phyloP scores from a whole-genome alignment of 805 yeast genomes.

The Blastobotrys parvus region DNA sequence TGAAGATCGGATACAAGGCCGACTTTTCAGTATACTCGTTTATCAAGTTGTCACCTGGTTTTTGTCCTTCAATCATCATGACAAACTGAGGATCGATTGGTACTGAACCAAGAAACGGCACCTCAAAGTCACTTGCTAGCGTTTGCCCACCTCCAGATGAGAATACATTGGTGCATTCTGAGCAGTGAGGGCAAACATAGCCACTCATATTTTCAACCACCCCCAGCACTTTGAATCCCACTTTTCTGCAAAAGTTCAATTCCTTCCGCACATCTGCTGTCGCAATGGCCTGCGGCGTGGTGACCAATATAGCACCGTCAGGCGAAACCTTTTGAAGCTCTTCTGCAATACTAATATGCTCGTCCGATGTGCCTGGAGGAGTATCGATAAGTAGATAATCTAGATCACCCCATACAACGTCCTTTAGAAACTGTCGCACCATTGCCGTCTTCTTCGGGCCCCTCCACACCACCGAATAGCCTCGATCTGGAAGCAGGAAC shows the following conservation, averaged over 20 bases:
- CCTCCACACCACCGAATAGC: conserved; percentile 93
- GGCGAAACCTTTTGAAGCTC: conserved; percentile 62
- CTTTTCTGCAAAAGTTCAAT: conserved; percentile 84
- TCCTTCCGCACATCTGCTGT: conserved; percentile 93
- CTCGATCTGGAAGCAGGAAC: conserved; percentile 72
- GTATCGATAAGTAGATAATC: conserved; percentile 85
- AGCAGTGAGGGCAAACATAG: conserved; percentile 87
- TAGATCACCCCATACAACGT: conserved; percentile 80
- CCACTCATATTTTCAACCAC: conserved; percentile 96
- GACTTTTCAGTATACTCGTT: conserved; percentile 15
- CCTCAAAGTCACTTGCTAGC: conserved; percentile 51
- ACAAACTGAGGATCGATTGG: conserved; percentile 94
- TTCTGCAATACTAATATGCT: conserved; percentile 94
- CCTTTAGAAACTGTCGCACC: conserved; percentile 87
- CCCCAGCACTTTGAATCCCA: conserved; percentile 71
- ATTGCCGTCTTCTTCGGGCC: conserved; percentile 98
- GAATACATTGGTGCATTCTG: conserved; percentile 80
- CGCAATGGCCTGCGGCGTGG: conserved; percentile 93
- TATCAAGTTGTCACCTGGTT: conserved; percentile 30
- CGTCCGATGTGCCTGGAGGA: conserved; percentile 98
- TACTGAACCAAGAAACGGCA: conserved; percentile 73
- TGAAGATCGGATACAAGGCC: conserved; percentile 38
- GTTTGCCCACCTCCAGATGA: conserved; percentile 85
- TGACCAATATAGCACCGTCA: conserved; percentile 91
- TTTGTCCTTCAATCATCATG: conserved; percentile 69